These are phyloP conservation scores for Elongisporangium prolatum DNA, from an alignment of 352 stramenopile genomes.

Conservation along the genomic window DNA sequence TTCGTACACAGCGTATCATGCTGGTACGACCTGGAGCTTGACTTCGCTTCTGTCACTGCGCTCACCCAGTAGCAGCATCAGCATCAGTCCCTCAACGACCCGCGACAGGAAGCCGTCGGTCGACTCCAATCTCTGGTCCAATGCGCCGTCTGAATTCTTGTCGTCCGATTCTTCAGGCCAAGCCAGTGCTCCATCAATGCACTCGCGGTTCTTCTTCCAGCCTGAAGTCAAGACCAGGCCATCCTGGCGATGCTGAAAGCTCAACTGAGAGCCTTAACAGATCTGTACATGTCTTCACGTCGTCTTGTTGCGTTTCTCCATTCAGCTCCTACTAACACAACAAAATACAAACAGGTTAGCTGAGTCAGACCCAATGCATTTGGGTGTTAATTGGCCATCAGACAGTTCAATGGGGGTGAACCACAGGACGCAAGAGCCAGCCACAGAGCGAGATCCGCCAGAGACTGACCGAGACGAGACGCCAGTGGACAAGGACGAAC, in stretches of 20 bases:
- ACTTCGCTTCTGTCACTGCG: not conserved
- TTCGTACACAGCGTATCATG: not conserved
- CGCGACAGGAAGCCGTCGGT: not conserved
- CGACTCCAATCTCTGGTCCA: not conserved
- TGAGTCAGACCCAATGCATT: too few relatives aligned
- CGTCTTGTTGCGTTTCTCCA: too few relatives aligned
- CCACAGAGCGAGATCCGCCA: not conserved
- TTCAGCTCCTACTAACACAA: not conserved
- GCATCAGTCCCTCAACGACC: not conserved
- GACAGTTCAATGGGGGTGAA: not conserved
- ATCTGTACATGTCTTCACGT: too few relatives aligned
- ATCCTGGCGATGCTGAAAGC: not conserved
- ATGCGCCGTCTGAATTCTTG: not conserved
- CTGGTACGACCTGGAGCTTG: not conserved
- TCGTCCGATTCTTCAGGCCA: not conserved
- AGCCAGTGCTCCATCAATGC: not conserved
- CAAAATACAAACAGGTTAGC: too few relatives aligned
- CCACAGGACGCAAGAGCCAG: not conserved
- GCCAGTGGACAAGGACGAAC: conserved; percentile 50
- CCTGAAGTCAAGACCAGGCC: not conserved
- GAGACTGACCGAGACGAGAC: not conserved
- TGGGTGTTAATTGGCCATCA: not conserved
- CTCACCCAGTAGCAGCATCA: not conserved
- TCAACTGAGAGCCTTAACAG: too few relatives aligned
- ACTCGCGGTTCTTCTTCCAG: not conserved